A percentile compares a stretch with the other conserved stretches of the same genome.
Evolutionary conservation across 306 rosid genomes (phyloP).

Genomic region (Cercis canadensis): DNA sequence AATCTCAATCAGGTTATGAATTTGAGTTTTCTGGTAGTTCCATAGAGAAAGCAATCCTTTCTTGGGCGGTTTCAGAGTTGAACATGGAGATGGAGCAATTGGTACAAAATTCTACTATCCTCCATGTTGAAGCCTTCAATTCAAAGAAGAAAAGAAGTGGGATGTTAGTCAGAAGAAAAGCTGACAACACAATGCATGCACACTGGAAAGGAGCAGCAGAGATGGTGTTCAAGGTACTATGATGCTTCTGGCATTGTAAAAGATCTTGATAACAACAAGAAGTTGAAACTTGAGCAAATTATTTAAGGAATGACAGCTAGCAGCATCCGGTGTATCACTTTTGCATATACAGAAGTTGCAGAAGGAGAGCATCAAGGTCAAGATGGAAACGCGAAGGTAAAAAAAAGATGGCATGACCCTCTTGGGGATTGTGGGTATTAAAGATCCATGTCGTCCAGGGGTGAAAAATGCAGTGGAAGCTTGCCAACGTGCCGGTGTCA

Average conservation of each 20-base stretch:
- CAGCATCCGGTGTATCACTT: slow-evolving; percentile 34
- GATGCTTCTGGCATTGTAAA: slow-evolving; percentile 28
- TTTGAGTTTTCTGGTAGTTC: slow-evolving; percentile 52
- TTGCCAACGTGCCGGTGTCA: slow-evolving; percentile 30
- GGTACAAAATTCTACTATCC: slow-evolving; percentile 9
- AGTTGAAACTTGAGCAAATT: slow-evolving; percentile 9
- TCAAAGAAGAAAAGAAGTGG: slow-evolving; percentile 49
- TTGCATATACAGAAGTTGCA: slow-evolving; percentile 24
- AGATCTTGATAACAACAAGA: neutral
- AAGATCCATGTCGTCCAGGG: slow-evolving; percentile 33
- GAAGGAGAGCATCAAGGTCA: neutral
- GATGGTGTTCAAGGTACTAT: slow-evolving; percentile 39
- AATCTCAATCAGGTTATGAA: slow-evolving; percentile 17
- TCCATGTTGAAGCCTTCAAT: slow-evolving; percentile 51
- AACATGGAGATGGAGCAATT: slow-evolving; percentile 42
- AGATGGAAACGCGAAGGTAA: neutral
- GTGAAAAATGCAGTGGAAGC: slow-evolving; percentile 28
- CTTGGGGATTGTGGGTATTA: slow-evolving; percentile 25
- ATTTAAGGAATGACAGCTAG: slow-evolving; percentile 40
- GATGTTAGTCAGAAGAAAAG: slow-evolving; percentile 32
- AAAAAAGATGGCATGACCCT: slow-evolving; percentile 22
- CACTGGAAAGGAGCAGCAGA: slow-evolving; percentile 62
- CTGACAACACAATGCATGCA: slow-evolving; percentile 23
- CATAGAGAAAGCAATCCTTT: slow-evolving; percentile 59
- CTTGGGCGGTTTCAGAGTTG: slow-evolving; percentile 48